Percentiles rank a stretch among this genome's conserved stretches.
phyloP scores from a whole-genome alignment of 192 early-diverging fungal species.

The Pilobolus umbonatus region DNA sequence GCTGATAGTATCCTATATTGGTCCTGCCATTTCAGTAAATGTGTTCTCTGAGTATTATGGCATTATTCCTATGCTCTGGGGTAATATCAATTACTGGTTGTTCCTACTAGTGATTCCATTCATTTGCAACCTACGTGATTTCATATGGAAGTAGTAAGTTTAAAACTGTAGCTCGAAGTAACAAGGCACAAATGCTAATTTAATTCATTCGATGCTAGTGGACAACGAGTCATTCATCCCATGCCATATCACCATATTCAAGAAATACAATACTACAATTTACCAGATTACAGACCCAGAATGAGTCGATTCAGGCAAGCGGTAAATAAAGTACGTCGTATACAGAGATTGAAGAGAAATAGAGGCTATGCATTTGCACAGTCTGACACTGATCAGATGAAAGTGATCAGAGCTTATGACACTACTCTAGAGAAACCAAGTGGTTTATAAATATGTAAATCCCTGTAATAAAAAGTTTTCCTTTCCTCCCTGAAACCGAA shows the following conservation, averaged over 20 bases:
- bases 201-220: constrained; percentile 33
- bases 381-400: constrained; percentile 90
- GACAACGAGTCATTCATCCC: constrained; percentile 69
- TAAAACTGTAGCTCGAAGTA: not conserved
- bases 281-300: constrained; percentile 94
- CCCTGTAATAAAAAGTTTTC: not conserved
- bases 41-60: constrained; percentile 71
- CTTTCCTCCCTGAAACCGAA: not conserved
- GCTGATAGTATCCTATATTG: constrained; percentile 73
- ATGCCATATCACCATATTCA: constrained; percentile 92
- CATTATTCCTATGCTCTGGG: constrained; percentile 60
- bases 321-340: constrained; percentile 90
- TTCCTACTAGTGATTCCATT: constrained; percentile 78
- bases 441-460: no score
- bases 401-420: constrained; percentile 51
- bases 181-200: not conserved
- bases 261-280: constrained; percentile 99
- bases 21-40: constrained; percentile 55
- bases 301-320: constrained; percentile 98
- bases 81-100: constrained; percentile 83
- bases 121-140: constrained; percentile 83
- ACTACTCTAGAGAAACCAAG: constrained; percentile 50
- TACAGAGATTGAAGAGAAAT: constrained; percentile 86
- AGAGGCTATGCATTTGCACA: constrained; percentile 99
- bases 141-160: constrained; percentile 95